Evolutionary conservation across 768 basidiomycete genomes (phyloP).

Genomic region (Kwoniella newhampshirensis): DNA sequence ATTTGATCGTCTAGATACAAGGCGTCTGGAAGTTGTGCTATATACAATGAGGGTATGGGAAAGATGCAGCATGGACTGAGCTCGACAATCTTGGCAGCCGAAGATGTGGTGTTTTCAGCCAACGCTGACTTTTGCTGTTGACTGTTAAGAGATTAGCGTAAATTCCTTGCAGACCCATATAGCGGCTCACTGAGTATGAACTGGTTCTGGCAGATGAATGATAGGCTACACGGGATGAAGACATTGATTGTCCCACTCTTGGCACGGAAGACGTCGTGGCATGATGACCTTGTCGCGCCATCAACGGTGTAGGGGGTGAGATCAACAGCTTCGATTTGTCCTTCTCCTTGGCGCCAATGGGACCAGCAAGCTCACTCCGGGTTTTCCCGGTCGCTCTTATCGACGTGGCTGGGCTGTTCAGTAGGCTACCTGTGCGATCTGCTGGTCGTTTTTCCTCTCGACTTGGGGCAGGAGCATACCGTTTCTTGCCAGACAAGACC

Average conservation of each 20-base stretch:
- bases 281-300: constrained; percentile 27
- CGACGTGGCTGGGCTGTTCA: no score
- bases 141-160: no score
- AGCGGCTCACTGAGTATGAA: background rate
- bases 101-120: no score
- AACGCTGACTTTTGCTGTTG: no score
- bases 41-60: no score
- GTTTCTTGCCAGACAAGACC: constrained; percentile 60
- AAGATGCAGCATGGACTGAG: background rate
- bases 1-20: no score
- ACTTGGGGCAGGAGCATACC: constrained; percentile 3
- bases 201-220: no score
- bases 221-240: background rate
- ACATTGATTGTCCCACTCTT: constrained; percentile 1
- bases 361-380: background rate
- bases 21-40: no score
- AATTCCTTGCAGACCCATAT: no score
- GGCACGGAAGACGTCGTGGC: constrained; percentile 7
- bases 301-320: constrained; percentile 44
- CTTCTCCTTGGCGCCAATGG: constrained; percentile 14
- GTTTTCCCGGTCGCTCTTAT: background rate
- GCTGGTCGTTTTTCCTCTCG: background rate
- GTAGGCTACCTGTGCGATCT: background rate
- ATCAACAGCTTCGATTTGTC: constrained; percentile 37
- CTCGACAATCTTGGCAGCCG: no score